Conservation (phyloP, 2,329 filamentous ascomycete species). For the Sarocladiaceae sp. region DNA sequence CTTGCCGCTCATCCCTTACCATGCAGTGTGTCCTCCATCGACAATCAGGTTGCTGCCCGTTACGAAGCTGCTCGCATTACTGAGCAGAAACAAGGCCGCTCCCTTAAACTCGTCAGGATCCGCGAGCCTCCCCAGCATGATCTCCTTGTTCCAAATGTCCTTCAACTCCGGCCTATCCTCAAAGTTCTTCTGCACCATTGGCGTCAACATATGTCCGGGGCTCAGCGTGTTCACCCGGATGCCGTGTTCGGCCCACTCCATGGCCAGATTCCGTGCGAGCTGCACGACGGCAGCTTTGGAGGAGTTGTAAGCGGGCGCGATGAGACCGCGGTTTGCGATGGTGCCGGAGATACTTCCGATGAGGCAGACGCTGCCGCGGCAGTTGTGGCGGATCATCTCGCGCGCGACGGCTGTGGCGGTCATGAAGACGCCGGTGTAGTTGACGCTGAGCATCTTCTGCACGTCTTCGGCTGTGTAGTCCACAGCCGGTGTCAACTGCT, state of each 20-base stretch:
- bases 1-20: slow-evolving; percentile 36
- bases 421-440: slow-evolving; percentile 63
- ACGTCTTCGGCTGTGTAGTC: slow-evolving; percentile 55
- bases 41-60: slow-evolving; percentile 50
- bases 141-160: slow-evolving; percentile 61
- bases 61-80: slow-evolving; percentile 58
- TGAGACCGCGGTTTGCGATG: slow-evolving; percentile 51
- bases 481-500: slow-evolving; percentile 61
- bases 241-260: slow-evolving; percentile 53
- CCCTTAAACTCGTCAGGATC: slow-evolving; percentile 54
- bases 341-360: slow-evolving; percentile 51
- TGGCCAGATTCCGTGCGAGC: slow-evolving; percentile 54
- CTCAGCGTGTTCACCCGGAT: slow-evolving; percentile 65
- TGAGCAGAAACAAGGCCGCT: slow-evolving; percentile 54
- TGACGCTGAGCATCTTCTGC: slow-evolving; percentile 61
- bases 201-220: slow-evolving; percentile 61
- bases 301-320: slow-evolving; percentile 61
- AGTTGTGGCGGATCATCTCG: slow-evolving; percentile 49
- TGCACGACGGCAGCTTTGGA: slow-evolving; percentile 61
- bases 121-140: slow-evolving; percentile 62
- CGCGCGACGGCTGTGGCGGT: slow-evolving; percentile 66
- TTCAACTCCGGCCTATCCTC: slow-evolving; percentile 56
- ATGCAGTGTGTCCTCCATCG: slow-evolving; percentile 51
- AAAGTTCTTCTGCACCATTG: slow-evolving; percentile 68
- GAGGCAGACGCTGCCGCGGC: slow-evolving; percentile 48